Percentiles rank a stretch among this genome's conserved stretches.
These are phyloP conservation scores for Teratosphaeria epicoccoides DNA, from an alignment of 2,329 filamentous ascomycete genomes.

Conservation along the genomic window DNA sequence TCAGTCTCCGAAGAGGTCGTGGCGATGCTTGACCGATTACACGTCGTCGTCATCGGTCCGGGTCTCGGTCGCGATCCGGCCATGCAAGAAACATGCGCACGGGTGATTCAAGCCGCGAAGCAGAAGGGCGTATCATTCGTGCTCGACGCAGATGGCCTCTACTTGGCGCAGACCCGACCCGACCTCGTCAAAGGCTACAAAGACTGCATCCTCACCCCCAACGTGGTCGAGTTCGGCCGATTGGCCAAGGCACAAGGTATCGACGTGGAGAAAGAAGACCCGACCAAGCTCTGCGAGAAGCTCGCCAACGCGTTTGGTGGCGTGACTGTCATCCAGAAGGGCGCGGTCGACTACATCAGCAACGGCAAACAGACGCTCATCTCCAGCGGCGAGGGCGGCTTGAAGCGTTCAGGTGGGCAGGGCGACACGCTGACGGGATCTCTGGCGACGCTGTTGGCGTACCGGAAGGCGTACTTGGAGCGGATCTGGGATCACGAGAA, in stretches of 20 bases:
- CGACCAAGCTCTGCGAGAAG: constrained; percentile 52
- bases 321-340: constrained; percentile 88
- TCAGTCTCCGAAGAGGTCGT: constrained; percentile 59
- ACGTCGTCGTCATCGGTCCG: constrained; percentile 86
- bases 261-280: constrained; percentile 43
- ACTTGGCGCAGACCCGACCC: constrained; percentile 64
- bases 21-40: constrained; percentile 71
- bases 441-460: constrained; percentile 78
- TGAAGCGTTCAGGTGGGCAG: constrained; percentile 87
- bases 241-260: constrained; percentile 67
- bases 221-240: constrained; percentile 82
- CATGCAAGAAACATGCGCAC: constrained; percentile 77
- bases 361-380: constrained; percentile 66
- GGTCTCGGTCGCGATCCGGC: constrained; percentile 80
- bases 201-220: constrained; percentile 83
- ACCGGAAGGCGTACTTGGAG: constrained; percentile 78
- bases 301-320: constrained; percentile 70
- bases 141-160: constrained; percentile 81
- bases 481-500: constrained; percentile 58
- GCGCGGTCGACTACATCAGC: constrained; percentile 67
- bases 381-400: constrained; percentile 67
- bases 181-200: constrained; percentile 69
- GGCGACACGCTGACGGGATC: constrained; percentile 89
- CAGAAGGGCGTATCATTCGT: constrained; percentile 67
- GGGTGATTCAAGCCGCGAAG: constrained; percentile 68